Conservation (phyloP, 345 rosid genomes). For the Linum tenue region DNA sequence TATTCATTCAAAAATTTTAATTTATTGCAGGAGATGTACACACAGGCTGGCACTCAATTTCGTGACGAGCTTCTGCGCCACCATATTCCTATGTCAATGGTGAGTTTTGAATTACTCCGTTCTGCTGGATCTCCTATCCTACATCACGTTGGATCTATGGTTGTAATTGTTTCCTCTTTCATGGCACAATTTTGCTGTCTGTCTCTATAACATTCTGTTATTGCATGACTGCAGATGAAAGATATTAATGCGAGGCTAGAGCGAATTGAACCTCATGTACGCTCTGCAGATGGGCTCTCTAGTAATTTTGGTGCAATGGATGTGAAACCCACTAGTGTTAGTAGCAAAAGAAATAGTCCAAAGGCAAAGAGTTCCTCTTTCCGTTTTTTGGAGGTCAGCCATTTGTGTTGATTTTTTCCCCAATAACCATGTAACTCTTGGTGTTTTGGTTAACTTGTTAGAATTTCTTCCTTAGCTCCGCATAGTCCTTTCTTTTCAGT, state of each 20-base stretch:
- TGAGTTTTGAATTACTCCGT: constrained; percentile 23
- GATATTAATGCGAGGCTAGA: constrained; percentile 95
- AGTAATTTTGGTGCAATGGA: constrained; percentile 46
- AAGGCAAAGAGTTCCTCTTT: constrained; percentile 64
- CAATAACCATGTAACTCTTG: neutral
- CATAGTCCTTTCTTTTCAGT: neutral
- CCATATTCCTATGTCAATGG: constrained; percentile 80
- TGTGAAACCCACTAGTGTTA: constrained; percentile 45
- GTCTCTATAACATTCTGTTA: neutral
- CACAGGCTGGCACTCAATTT: constrained; percentile 80
- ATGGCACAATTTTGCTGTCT: neutral
- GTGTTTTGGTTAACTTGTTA: neutral
- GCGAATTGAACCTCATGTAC: constrained; percentile 73
- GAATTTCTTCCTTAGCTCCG: neutral
- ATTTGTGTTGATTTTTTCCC: constrained; percentile 1
- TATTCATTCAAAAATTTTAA: neutral
- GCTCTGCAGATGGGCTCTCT: constrained; percentile 49
- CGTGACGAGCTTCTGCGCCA: constrained; percentile 97
- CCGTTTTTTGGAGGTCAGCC: constrained; percentile 83
- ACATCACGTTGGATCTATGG: neutral
- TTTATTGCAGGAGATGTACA: constrained; percentile 80
- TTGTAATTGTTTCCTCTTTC: neutral
- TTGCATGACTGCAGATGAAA: constrained; percentile 53
- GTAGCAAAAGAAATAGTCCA: constrained; percentile 82
- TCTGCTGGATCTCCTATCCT: neutral